Conservation (phyloP, 2,329 filamentous ascomycete species). For the Beauveria brongniartii region DNA sequence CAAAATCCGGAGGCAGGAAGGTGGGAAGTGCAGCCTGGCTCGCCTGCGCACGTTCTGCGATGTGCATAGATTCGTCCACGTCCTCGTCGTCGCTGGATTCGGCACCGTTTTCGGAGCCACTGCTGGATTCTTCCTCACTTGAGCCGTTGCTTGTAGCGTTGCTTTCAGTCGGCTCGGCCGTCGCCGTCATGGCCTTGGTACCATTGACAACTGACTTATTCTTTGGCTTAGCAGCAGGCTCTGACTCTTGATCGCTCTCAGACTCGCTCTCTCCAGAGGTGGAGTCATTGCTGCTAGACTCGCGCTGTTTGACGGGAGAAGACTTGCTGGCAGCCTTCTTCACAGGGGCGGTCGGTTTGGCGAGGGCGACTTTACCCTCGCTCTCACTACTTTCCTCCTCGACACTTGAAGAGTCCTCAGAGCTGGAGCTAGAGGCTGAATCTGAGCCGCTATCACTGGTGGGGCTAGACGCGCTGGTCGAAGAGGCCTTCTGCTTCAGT, state of each 20-base stretch:
- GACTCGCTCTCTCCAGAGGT: slow-evolving; percentile 17
- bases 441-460: slow-evolving; percentile 12
- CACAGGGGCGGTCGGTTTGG: not conserved
- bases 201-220: slow-evolving; percentile 15
- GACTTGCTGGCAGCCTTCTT: slow-evolving; percentile 14
- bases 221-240: slow-evolving; percentile 16
- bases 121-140: not conserved
- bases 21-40: slow-evolving; percentile 33
- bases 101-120: slow-evolving; percentile 16
- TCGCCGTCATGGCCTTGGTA: slow-evolving; percentile 1
- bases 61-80: slow-evolving; percentile 32
- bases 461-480: slow-evolving; percentile 13
- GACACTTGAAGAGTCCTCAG: not conserved
- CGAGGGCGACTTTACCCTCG: slow-evolving; percentile 6
- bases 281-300: slow-evolving; percentile 20
- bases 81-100: slow-evolving; percentile 20
- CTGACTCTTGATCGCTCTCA: slow-evolving; percentile 19
- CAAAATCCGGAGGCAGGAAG: slow-evolving; percentile 44
- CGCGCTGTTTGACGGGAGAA: slow-evolving; percentile 14
- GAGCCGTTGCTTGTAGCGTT: slow-evolving; percentile 15
- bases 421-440: slow-evolving; percentile 15
- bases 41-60: slow-evolving; percentile 23
- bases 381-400: not conserved
- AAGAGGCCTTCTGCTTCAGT: slow-evolving; percentile 19
- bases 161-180: slow-evolving; percentile 13